Evolutionary conservation across 495 filamentous ascomycete genomes (phyloP), one percentile per base, ranked within the genome.

Genomic region (Hyphodiscus hymeniophilus): DNA sequence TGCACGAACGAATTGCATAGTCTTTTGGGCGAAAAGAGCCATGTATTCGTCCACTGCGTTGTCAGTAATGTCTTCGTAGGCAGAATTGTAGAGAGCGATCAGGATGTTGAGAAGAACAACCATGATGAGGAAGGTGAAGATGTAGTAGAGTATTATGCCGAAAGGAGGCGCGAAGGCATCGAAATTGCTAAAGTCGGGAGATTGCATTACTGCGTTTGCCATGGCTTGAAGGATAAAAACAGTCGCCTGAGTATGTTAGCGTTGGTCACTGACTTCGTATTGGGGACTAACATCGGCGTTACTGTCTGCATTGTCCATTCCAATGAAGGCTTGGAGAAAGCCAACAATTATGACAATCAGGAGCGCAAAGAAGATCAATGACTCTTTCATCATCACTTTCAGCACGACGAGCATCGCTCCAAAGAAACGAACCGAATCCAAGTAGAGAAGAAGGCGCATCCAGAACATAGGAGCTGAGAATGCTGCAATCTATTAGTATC

Each of bases 311-410:
- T 87, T 80, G 55, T 95, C 90, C 70, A 98, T 77, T 1, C 94
- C 92, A n/a, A 94, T 73, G 51, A 98, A 98, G 0, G 85, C 89
- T 66, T 98, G 92, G 41, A 95, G 71, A 66, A 98, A 98, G 15
- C 92, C 92, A 36, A 91, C 64, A 38, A 94, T 67, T 42, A 98
- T 83, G 41, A 96, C 81, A 41, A 82, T 67, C 4, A 98, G 76
- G n/a, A 98, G 74, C 6, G 89, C 87, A 57, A 98, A 98, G 73
- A 98, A 98, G 53, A 97, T 96, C 45, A 98, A 66, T 47, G 87
- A 94, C 61, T 98, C 92, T 58, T 90, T 88, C 92, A 98, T 97
- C 94, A 98, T 97, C 42, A 97, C 89, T 58, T 95, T 89, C 28
- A 98, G 69, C 3, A 98, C 87, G 7, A 97, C 90, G 28, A 98